Conservation (phyloP, 2,329 filamentous ascomycete genomes). For the Monilinia laxa region DNA sequence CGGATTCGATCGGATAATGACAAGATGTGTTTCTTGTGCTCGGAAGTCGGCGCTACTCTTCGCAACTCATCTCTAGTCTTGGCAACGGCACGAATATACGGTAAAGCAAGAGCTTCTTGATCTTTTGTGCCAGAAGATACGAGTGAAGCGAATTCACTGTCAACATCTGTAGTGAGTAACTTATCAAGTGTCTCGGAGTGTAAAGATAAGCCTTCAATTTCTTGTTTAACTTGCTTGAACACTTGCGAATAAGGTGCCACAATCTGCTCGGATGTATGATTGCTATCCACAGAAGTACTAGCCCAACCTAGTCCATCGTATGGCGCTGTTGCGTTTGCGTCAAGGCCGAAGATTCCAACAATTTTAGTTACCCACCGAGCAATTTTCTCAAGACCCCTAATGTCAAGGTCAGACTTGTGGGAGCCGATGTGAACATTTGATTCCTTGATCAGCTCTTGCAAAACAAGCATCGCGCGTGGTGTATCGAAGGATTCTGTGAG, state of each 20-base stretch:
- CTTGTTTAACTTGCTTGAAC: conserved; percentile 48
- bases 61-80: conserved; percentile 50
- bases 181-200: conserved; percentile 46
- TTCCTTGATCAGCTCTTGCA: conserved; percentile 74
- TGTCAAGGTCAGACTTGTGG: conserved; percentile 46
- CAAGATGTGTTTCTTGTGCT: conserved; percentile 70
- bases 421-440: conserved; percentile 64
- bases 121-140: conserved; percentile 50
- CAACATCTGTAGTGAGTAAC: conserved; percentile 48
- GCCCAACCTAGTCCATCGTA: conserved; percentile 60
- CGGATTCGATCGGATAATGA: conserved; percentile 76
- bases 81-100: conserved; percentile 53
- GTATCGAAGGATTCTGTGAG: conserved; percentile 89
- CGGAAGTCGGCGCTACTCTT: conserved; percentile 50
- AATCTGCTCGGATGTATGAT: conserved; percentile 43
- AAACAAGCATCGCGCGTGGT: conserved; percentile 71
- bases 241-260: conserved; percentile 51
- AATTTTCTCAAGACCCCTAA: conserved; percentile 53
- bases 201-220: conserved; percentile 51
- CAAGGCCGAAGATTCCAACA: conserved; percentile 80
- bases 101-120: conserved; percentile 53
- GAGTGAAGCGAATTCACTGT: conserved; percentile 49
- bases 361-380: conserved; percentile 82
- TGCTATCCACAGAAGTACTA: conserved; percentile 42
- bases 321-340: conserved; percentile 56